These are phyloP conservation scores for Falciphora oryzae DNA, from an alignment of 2,329 filamentous ascomycete species.

Conservation along the genomic window DNA sequence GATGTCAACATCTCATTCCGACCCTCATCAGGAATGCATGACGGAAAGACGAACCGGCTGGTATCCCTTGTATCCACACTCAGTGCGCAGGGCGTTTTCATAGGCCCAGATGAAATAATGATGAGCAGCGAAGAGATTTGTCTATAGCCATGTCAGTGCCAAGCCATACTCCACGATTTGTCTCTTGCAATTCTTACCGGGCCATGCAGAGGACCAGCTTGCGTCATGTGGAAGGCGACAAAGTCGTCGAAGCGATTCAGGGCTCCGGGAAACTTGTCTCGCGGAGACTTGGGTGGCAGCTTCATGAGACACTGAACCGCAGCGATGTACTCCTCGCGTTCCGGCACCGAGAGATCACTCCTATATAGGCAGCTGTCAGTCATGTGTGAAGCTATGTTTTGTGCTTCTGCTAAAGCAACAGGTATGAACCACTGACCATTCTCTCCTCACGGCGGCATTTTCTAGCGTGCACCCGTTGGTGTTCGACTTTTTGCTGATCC, in stretches of 20 bases:
- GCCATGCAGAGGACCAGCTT: constrained; percentile 19
- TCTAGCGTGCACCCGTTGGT: constrained; percentile 24
- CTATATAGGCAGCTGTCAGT: constrained; percentile 6
- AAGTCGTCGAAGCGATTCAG: constrained; percentile 27
- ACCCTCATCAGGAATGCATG: too few species aligned
- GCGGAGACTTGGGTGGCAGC: constrained; percentile 18
- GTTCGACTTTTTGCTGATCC: constrained; percentile 21
- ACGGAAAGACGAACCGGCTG: constrained; percentile 20
- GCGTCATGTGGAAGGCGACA: constrained; percentile 27
- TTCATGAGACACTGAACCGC: constrained; percentile 25
- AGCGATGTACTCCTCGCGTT: constrained; percentile 21
- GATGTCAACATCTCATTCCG: neutral
- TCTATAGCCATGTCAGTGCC: constrained; percentile 3
- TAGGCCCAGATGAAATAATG: constrained; percentile 25
- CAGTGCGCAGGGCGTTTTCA: constrained; percentile 27
- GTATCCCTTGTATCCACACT: constrained; percentile 29
- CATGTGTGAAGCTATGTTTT: too few species aligned
- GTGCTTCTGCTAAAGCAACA: neutral
- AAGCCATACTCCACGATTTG: too few species aligned
- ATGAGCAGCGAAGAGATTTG: constrained; percentile 24
- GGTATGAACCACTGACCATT: constrained; percentile 17
- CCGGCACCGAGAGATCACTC: constrained; percentile 20
- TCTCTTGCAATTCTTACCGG: neutral
- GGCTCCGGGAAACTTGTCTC: constrained; percentile 21
- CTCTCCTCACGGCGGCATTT: constrained; percentile 20